Conservation (phyloP, 108 stramenopile species). For the Schizochytrium sp. region DNA sequence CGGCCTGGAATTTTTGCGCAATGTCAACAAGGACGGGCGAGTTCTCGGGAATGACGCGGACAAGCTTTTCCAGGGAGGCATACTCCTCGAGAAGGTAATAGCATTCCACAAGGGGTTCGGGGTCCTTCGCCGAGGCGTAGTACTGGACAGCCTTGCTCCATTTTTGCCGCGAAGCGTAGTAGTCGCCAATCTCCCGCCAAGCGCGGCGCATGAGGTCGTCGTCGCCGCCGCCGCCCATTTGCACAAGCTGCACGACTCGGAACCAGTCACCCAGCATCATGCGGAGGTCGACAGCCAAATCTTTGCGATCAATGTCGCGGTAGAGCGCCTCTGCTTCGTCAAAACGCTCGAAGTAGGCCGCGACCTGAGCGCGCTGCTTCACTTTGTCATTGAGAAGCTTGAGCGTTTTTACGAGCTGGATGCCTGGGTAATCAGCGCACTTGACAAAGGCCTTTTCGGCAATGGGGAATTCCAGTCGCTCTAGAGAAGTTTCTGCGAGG, state of each 20-base stretch:
- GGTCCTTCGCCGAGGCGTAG: conserved; percentile 33
- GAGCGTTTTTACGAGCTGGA: conserved; percentile 45
- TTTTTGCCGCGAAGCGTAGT: conserved; percentile 37
- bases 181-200: conserved; percentile 37
- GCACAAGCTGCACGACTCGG: conserved; percentile 44
- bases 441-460: conserved; percentile 50
- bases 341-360: conserved; percentile 42
- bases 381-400: conserved; percentile 27
- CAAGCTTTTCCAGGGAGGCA: conserved; percentile 25
- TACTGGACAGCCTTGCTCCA: conserved; percentile 50
- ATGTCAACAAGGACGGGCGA: conserved; percentile 32
- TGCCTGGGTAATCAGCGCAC: conserved; percentile 43
- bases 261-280: conserved; percentile 49
- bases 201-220: conserved; percentile 36
- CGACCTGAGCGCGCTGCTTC: conserved; percentile 45
- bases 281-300: conserved; percentile 48
- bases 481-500: conserved; percentile 47
- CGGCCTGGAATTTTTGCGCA: conserved; percentile 40
- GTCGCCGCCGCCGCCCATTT: conserved; percentile 24
- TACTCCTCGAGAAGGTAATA: conserved; percentile 47
- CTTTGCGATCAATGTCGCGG: conserved; percentile 53
- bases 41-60: conserved; percentile 34
- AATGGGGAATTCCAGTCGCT: conserved; percentile 37
- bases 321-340: conserved; percentile 53
- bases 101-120: conserved; percentile 35